phyloP scores from a whole-genome alignment of 2,329 filamentous ascomycete genomes.

The Corinectria fuckeliana region DNA sequence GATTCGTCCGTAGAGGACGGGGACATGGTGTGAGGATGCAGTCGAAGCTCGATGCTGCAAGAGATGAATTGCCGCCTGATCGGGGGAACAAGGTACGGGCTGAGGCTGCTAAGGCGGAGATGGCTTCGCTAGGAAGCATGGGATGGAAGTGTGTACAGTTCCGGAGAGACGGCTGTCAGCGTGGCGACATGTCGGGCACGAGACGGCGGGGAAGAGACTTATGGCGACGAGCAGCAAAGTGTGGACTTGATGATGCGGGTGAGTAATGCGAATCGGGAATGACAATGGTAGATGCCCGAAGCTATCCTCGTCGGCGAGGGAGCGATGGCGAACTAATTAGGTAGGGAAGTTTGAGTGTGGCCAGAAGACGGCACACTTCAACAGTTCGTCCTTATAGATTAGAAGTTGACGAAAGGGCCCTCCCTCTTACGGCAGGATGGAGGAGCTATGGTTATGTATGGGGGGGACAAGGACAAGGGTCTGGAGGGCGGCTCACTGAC shows the following conservation, averaged over 20 bases:
- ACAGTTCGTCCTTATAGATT: background rate
- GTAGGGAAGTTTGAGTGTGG: background rate
- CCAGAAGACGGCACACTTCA: background rate
- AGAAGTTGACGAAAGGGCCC: slow-evolving; percentile 13
- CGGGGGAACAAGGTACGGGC: slow-evolving; percentile 2
- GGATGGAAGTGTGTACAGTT: slow-evolving; percentile 10
- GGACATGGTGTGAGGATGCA: slow-evolving; percentile 51
- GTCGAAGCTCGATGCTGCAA: slow-evolving; percentile 28
- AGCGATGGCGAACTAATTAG: background rate
- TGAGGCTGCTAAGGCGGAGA: background rate
- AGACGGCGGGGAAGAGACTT: slow-evolving; percentile 11
- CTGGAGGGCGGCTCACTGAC: background rate
- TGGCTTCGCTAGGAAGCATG: slow-evolving; percentile 3
- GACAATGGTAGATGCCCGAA: background rate
- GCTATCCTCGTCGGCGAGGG: background rate
- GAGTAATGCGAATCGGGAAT: slow-evolving; percentile 1
- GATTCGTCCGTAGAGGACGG: slow-evolving; percentile 62
- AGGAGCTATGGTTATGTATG: slow-evolving; percentile 39
- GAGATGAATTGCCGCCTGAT: slow-evolving; percentile 19
- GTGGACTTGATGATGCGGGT: slow-evolving; percentile 19
- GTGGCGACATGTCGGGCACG: slow-evolving; percentile 31
- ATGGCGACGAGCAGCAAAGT: slow-evolving; percentile 25
- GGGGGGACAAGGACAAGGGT: slow-evolving; percentile 33
- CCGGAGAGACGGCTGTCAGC: slow-evolving; percentile 21
- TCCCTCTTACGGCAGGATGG: slow-evolving; percentile 27